Base-by-base conservation (phyloP, 179 eudicot genomes). In the Spergularia azorica region DNA sequence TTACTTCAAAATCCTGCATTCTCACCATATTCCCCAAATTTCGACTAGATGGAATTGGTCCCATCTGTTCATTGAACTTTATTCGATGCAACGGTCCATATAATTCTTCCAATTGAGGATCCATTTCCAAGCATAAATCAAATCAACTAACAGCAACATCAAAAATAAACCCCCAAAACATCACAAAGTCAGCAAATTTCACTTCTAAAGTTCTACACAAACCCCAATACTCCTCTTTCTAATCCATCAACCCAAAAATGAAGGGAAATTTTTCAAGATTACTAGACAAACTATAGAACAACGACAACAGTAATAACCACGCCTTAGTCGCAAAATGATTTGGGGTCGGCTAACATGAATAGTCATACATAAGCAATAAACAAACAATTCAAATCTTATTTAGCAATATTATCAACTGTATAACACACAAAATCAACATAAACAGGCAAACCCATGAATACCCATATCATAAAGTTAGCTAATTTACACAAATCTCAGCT, bases 41-140 rank as follows among this genome's bases (percentile, higher is more conserved):
- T 65, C 74, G 80, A 79, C 74, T 76, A 9, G 84, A 74, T 36
- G 77, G 73, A 70, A 21, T 62, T 12, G 83, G 62, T 39, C 63
- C 79, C 74, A 43, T 71, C 41, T 54, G 87, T 57, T 90, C 89
- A 73, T 76, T 79, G 63, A 80, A 81, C 70, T 77, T 85, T 70
- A 85, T 79, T 78, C 80, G 73, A 75, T 82, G 84, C 79, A 85
- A 69, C 20, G 88, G 74, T 76, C 82, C 83, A 74, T 83, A 84
- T 67, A 85, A 78, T 18, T 79, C 87, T 51, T 82, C 83, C 70
- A 86, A 73, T 71, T 66, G 77, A 46, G 80, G 82, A 83, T 89
- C 88, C 88, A 87, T 86, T 79, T 67, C 73, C 80, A 81, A 70
- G 63, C 48, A 51, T 72, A 67, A 38, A 76, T 5, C 68, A 32